Evolutionary conservation across 305 asterid species (phyloP).

Genomic region (Fraxinus ornus): DNA sequence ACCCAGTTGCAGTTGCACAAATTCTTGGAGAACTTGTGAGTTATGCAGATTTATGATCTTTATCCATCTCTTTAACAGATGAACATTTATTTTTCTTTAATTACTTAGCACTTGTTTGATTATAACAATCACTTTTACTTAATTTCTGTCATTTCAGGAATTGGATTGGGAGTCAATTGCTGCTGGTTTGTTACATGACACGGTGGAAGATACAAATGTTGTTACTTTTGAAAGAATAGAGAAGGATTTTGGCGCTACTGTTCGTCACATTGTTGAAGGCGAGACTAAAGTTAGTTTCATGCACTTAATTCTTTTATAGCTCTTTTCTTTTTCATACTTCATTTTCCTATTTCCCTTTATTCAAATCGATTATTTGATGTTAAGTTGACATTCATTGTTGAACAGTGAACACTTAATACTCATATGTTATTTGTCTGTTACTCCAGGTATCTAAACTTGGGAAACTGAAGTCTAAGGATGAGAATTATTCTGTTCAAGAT

Average conservation of each 20-base stretch:
- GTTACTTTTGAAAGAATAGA: slow-evolving; percentile 87
- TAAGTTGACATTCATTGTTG: slow-evolving; percentile 8
- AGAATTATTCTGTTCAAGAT: slow-evolving; percentile 77
- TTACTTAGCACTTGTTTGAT: not conserved
- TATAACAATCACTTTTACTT: not conserved
- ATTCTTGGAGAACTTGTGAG: slow-evolving; percentile 94
- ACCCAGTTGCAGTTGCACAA: slow-evolving; percentile 96
- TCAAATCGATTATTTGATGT: slow-evolving; percentile 8
- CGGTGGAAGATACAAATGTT: slow-evolving; percentile 84
- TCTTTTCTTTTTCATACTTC: not conserved
- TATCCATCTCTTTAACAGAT: not conserved
- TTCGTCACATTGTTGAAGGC: slow-evolving; percentile 92
- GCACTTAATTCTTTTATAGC: slow-evolving; percentile 3
- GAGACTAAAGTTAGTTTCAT: slow-evolving; percentile 70
- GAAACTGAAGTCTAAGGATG: slow-evolving; percentile 78
- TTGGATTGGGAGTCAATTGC: slow-evolving; percentile 95
- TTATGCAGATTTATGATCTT: slow-evolving; percentile 12
- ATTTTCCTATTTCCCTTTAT: not conserved
- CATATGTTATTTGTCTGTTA: slow-evolving; percentile 5
- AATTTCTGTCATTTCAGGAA: slow-evolving; percentile 49
- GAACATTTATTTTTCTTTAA: not conserved
- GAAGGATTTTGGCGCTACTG: slow-evolving; percentile 70
- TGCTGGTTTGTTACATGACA: slow-evolving; percentile 94
- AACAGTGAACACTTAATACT: slow-evolving; percentile 12
- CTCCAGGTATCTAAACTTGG: slow-evolving; percentile 90